These are phyloP conservation scores for Trichoderma afroharzianum DNA, from an alignment of 2,329 filamentous ascomycete species.

Conservation along the genomic window DNA sequence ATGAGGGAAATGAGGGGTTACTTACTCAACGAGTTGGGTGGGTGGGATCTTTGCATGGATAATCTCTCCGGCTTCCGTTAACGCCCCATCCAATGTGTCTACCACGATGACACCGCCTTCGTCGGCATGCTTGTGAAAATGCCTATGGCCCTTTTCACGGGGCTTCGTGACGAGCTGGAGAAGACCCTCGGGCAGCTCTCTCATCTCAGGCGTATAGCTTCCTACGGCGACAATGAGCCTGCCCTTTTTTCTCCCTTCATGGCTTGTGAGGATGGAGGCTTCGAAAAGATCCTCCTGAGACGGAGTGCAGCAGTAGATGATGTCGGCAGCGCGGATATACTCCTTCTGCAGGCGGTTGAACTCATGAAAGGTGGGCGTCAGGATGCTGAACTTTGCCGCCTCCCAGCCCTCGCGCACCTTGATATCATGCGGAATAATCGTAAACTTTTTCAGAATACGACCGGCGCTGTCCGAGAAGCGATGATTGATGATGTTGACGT, in stretches of 20 bases:
- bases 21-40: conserved; percentile 74
- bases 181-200: conserved; percentile 76
- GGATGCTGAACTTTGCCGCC: conserved; percentile 62
- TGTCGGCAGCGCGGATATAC: conserved; percentile 68
- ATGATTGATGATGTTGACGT: conserved; percentile 80
- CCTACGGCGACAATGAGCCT: conserved; percentile 71
- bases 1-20: conserved; percentile 19
- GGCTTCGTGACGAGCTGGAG: conserved; percentile 57
- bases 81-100: conserved; percentile 72
- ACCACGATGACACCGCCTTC: conserved; percentile 67
- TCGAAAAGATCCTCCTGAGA: conserved; percentile 73
- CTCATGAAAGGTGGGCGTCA: conserved; percentile 69
- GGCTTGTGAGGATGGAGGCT: conserved; percentile 64
- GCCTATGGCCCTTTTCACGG: conserved; percentile 45
- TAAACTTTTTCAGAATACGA: conserved; percentile 47
- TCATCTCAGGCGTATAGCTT: conserved; percentile 68
- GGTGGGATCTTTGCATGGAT: conserved; percentile 71
- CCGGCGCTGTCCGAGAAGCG: conserved; percentile 58
- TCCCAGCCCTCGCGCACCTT: conserved; percentile 60
- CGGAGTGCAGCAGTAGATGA: conserved; percentile 87
- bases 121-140: conserved; percentile 63
- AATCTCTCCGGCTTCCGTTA: conserved; percentile 83
- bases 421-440: conserved; percentile 38
- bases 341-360: conserved; percentile 63
- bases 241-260: conserved; percentile 66